Percentiles rank a stretch among this genome's conserved stretches.
These are phyloP conservation scores for Omphalea diandra DNA, from an alignment of 441 rosid genomes.

Conservation along the genomic window DNA sequence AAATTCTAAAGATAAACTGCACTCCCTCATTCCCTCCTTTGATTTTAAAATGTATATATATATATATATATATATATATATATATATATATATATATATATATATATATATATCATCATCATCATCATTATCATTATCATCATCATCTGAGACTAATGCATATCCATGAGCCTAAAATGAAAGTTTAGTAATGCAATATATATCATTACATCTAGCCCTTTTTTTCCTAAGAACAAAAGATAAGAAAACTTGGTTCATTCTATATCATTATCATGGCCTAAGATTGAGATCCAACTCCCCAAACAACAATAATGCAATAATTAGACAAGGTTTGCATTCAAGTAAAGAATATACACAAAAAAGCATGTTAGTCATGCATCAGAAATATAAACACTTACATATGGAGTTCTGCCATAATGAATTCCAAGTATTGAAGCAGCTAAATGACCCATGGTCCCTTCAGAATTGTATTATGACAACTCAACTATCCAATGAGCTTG, in stretches of 20 bases:
- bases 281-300: conserved; percentile 1
- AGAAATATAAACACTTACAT: conserved; percentile 39
- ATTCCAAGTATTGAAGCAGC: conserved; percentile 88
- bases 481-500: conserved; percentile 84
- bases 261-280: neutral
- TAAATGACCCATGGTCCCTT: conserved; percentile 64
- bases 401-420: conserved; percentile 50
- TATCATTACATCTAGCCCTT: too few relatives aligned
- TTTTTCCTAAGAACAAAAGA: neutral
- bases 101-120: too few relatives aligned
- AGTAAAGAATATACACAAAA: neutral
- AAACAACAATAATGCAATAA: neutral
- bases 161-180: too few relatives aligned
- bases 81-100: too few relatives aligned
- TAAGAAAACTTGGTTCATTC: neutral
- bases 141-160: conserved; percentile 28
- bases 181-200: too few relatives aligned
- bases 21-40: too few relatives aligned
- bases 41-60: too few relatives aligned
- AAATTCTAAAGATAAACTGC: too few relatives aligned
- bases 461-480: conserved; percentile 75
- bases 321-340: neutral
- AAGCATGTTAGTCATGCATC: conserved; percentile 5
- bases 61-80: too few relatives aligned
- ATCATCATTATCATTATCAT: too few relatives aligned